Conservation (phyloP, 495 filamentous ascomycete genomes). For the Aspergillus sclerotioniger region DNA sequence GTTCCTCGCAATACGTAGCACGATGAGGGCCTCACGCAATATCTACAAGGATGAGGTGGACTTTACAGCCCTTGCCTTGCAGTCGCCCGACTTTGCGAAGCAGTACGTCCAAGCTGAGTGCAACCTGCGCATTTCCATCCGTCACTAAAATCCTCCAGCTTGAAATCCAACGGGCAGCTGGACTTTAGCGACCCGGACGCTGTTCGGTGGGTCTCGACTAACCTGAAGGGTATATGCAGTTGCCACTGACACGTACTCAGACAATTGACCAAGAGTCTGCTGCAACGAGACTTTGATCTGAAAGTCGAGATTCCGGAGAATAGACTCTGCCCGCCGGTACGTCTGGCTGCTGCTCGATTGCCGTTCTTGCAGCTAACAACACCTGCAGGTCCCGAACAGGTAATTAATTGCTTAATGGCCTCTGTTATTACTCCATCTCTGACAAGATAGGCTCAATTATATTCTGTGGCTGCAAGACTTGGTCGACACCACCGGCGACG, state of each 20-base stretch:
- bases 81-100: slow-evolving; percentile 59
- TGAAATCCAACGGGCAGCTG: slow-evolving; percentile 63
- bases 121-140: not conserved
- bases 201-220: slow-evolving; percentile 52
- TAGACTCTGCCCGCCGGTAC: slow-evolving; percentile 86
- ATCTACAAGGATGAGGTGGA: slow-evolving; percentile 63
- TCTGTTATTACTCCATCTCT: slow-evolving; percentile 7
- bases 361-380: not conserved
- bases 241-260: slow-evolving; percentile 27
- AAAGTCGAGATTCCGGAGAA: slow-evolving; percentile 68
- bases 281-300: slow-evolving; percentile 73
- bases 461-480: slow-evolving; percentile 86
- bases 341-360: slow-evolving; percentile 12
- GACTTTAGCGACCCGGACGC: slow-evolving; percentile 80
- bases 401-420: slow-evolving; percentile 11
- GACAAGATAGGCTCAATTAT: slow-evolving; percentile 66
- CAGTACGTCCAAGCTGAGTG: slow-evolving; percentile 32
- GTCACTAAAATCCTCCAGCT: slow-evolving; percentile 29
- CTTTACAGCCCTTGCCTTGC: slow-evolving; percentile 56
- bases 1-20: slow-evolving; percentile 9
- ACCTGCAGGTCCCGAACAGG: slow-evolving; percentile 65
- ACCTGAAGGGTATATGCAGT: not conserved
- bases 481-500: slow-evolving; percentile 66
- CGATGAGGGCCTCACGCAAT: slow-evolving; percentile 37
- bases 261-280: slow-evolving; percentile 77